Percentiles rank a stretch among this genome's conserved stretches.
These are phyloP conservation scores for Sonneratia caseolaris DNA, from an alignment of 345 rosid species.

Conservation along the genomic window DNA sequence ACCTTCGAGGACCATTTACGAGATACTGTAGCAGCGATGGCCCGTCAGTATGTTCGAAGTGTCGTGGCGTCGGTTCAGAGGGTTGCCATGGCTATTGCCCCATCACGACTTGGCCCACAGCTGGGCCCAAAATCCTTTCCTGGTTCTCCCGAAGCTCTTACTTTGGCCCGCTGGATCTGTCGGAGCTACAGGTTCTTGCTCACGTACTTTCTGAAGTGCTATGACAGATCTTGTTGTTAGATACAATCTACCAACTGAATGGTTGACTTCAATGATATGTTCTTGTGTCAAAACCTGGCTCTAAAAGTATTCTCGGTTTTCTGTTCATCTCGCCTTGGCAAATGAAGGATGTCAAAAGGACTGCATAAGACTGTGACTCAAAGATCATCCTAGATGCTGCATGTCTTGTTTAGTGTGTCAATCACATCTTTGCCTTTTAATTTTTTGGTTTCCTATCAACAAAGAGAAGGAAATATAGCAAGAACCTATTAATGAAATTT, in stretches of 20 bases:
- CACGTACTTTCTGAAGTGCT: background rate
- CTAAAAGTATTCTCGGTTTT: no score
- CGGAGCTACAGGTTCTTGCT: slow-evolving; percentile 67
- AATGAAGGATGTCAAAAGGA: no score
- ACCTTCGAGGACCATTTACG: slow-evolving; percentile 69
- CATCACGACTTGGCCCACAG: slow-evolving; percentile 39
- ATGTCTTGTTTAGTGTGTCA: no score
- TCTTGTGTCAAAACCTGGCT: no score
- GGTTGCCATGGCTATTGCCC: slow-evolving; percentile 93
- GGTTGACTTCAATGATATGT: no score
- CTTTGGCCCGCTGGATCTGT: slow-evolving; percentile 73
- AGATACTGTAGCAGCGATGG: slow-evolving; percentile 91
- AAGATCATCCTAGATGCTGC: no score
- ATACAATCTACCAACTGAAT: background rate
- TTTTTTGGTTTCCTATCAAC: no score
- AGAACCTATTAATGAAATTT: no score
- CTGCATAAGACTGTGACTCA: no score
- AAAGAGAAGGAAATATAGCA: no score
- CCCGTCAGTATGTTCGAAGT: slow-evolving; percentile 82
- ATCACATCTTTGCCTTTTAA: no score
- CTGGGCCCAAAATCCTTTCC: slow-evolving; percentile 51
- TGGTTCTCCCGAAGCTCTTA: slow-evolving; percentile 87
- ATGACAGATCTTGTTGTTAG: background rate
- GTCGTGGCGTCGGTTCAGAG: slow-evolving; percentile 92
- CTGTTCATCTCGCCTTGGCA: no score